Conservation (phyloP, 2,329 filamentous ascomycete species). For the Nigrograna mackinnonii region DNA sequence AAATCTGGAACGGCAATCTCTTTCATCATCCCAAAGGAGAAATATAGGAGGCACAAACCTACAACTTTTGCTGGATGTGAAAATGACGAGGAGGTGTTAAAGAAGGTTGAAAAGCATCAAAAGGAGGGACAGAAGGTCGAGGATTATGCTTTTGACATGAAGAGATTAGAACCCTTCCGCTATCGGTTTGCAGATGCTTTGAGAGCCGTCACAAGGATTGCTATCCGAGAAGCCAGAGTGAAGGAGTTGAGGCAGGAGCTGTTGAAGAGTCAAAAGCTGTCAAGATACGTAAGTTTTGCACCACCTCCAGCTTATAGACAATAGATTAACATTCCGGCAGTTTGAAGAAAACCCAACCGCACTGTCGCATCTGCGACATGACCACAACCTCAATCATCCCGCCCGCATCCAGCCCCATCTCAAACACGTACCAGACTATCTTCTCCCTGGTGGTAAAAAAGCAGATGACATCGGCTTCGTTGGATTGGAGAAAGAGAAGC, state of each 20-base stretch:
- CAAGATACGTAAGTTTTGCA: slow-evolving; percentile 52
- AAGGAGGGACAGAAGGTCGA: slow-evolving; percentile 82
- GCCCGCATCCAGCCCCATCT: slow-evolving; percentile 86
- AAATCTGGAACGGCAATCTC: slow-evolving; percentile 95
- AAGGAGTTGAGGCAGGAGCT: slow-evolving; percentile 88
- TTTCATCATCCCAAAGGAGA: slow-evolving; percentile 82
- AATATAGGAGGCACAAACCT: slow-evolving; percentile 87
- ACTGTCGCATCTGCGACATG: slow-evolving; percentile 83
- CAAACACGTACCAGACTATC: slow-evolving; percentile 91
- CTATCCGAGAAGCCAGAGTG: slow-evolving; percentile 86
- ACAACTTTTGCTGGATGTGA: slow-evolving; percentile 76
- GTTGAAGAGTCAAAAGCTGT: slow-evolving; percentile 90
- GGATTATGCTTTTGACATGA: slow-evolving; percentile 93
- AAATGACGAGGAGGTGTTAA: slow-evolving; percentile 82
- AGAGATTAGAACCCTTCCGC: slow-evolving; percentile 88
- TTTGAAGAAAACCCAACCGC: slow-evolving; percentile 97
- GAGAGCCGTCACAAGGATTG: slow-evolving; percentile 84
- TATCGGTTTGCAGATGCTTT: slow-evolving; percentile 89
- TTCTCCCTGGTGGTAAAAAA: slow-evolving; percentile 78
- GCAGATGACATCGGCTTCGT: slow-evolving; percentile 77
- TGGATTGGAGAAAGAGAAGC: slow-evolving; percentile 55
- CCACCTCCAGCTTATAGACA: not conserved
- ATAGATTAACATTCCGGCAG: slow-evolving; percentile 50
- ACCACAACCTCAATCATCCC: slow-evolving; percentile 77
- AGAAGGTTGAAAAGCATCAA: slow-evolving; percentile 79